Percentiles rank a stretch among this genome's conserved stretches.
phyloP scores from a whole-genome alignment of 2,329 filamentous ascomycete species.

The Orbilia ellipsospora region DNA sequence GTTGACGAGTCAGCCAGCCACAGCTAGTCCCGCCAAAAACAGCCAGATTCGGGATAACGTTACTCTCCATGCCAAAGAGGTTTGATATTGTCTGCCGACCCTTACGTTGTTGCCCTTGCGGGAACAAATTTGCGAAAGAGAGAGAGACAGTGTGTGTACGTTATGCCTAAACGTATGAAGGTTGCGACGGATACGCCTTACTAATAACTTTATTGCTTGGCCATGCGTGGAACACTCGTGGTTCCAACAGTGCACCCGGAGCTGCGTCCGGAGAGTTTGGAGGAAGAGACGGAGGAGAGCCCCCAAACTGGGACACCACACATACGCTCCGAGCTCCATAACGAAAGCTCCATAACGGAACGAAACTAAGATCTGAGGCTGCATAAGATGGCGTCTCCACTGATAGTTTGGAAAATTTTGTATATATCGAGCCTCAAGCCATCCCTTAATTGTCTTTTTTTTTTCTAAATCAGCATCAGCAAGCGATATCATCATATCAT shows the following conservation, averaged over 20 bases:
- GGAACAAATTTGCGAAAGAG: no score
- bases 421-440: background rate
- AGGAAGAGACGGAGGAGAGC: slow-evolving; percentile 11
- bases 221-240: background rate
- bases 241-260: background rate
- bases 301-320: background rate
- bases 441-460: slow-evolving; percentile 8
- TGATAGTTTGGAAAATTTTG: background rate
- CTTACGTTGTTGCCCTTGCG: no score
- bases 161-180: slow-evolving; percentile 5
- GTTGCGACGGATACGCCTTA: slow-evolving; percentile 11
- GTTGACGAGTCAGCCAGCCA: background rate
- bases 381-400: no score
- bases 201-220: slow-evolving; percentile 29
- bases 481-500: slow-evolving; percentile 26
- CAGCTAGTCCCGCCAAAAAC: background rate
- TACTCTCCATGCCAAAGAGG: slow-evolving; percentile 1
- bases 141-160: no score
- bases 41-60: slow-evolving; percentile 34
- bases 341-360: no score
- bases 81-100: slow-evolving; percentile 2
- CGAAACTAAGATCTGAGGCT: no score
- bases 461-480: background rate
- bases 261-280: slow-evolving; percentile 28
- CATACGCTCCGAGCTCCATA: background rate